These are phyloP conservation scores for Neoarthrinium moseri DNA, from an alignment of 2,329 filamentous ascomycete genomes.

Conservation along the genomic window DNA sequence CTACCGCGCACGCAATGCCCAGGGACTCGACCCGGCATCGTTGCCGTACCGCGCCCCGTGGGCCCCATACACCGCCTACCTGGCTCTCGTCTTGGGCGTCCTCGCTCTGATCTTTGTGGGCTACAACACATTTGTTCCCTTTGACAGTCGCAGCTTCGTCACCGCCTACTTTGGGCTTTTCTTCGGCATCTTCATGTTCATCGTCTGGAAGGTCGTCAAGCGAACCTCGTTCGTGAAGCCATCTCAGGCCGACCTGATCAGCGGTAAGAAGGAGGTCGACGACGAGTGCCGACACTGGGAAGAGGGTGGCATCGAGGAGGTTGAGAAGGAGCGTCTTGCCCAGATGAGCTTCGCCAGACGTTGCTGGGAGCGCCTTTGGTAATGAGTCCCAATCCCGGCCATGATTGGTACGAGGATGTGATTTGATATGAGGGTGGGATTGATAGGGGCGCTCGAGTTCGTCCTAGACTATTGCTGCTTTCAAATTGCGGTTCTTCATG, in stretches of 20 bases:
- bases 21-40: constrained; percentile 44
- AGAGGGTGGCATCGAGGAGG: constrained; percentile 44
- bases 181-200: constrained; percentile 54
- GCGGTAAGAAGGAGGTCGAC: constrained; percentile 65
- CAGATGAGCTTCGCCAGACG: constrained; percentile 33
- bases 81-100: constrained; percentile 44
- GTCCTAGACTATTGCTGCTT: too few species aligned
- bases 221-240: constrained; percentile 56
- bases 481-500: too few species aligned
- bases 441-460: too few species aligned
- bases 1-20: constrained; percentile 51
- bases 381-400: too few species aligned
- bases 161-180: constrained; percentile 53
- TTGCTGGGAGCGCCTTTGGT: constrained; percentile 39
- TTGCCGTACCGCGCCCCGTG: constrained; percentile 50
- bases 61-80: constrained; percentile 51
- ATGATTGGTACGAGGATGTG: too few species aligned
- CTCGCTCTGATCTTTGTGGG: constrained; percentile 55
- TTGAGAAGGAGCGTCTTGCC: constrained; percentile 34
- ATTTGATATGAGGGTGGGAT: too few species aligned
- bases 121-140: constrained; percentile 54
- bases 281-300: constrained; percentile 47
- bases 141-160: constrained; percentile 45
- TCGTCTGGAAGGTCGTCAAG: constrained; percentile 66
- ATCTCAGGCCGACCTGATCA: constrained; percentile 59